Base-by-base conservation (phyloP, 148 eudicot species). In the Talinum fruticosum region DNA sequence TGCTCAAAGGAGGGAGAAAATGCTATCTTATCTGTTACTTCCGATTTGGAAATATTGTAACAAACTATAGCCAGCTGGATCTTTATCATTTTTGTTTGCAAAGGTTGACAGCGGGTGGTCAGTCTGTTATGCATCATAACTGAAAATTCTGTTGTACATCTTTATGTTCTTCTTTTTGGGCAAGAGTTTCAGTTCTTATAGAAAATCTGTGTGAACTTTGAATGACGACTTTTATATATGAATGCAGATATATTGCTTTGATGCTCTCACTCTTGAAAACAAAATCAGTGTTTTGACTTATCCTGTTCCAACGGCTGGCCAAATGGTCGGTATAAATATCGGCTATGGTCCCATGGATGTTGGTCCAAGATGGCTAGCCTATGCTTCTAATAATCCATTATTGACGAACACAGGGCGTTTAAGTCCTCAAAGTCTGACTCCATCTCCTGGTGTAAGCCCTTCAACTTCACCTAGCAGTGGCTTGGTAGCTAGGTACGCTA, bases 321-420 rank as follows among this genome's bases (percentile, higher is more conserved):
- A 82, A 78, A 62, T 80, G 66, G 75, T 75, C 76, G 94, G 97
- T 73, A 84, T 90, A 49, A 91, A 90, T 72, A 86, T 86, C 44
- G 99, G 97, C 53, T 93, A 90, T 88, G 99, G 99, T 73, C 97
- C 97, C 13, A 91, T 96, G 97, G 94, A 91, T 61, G 92, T 96
- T 65, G 99, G 97, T 38, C 86, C 94, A 29, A 88, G 99, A 80
- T 96, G 99, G 99, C 84, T 96, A 82, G 99, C 99, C 49, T 96
- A 91, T 89, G 88, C 97, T 78, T 89, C 97, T 45, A 91, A 85
- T 71, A 88, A 87, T 78, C 99, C 99, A 69, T 76, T 91, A 78
- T 74, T 86, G 79, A 86, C 89, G 35, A 93, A 85, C 82, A 89
- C 92, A 12, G 97, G 97, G 64, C 90, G 97, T 29, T 85, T 96